phyloP scores from a whole-genome alignment of 179 eudicot genomes.

The Gypsophila paniculata region DNA sequence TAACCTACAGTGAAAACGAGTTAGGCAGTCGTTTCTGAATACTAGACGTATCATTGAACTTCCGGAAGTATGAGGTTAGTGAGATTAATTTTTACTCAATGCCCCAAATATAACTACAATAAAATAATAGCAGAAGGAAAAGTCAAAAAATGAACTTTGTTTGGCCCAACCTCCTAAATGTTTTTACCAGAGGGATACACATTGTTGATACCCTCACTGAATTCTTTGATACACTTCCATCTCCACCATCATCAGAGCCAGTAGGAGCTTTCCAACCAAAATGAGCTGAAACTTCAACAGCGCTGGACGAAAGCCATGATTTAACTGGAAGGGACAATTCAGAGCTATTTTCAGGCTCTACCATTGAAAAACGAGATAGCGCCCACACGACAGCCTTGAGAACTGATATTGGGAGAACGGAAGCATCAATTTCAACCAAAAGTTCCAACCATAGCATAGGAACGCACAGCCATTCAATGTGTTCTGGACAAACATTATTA shows the following conservation, averaged over 20 bases:
- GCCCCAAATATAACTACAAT: neutral
- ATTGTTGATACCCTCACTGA: constrained; percentile 70
- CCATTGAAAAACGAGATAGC: constrained; percentile 78
- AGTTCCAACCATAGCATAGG: constrained; percentile 97
- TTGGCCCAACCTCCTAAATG: constrained; percentile 71
- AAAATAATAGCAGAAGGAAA: neutral
- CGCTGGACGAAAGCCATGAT: constrained; percentile 62
- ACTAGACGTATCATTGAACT: constrained; percentile 9
- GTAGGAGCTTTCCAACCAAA: constrained; percentile 81
- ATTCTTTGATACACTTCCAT: constrained; percentile 56
- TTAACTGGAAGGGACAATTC: constrained; percentile 62
- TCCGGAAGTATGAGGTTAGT: neutral
- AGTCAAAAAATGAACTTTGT: neutral
- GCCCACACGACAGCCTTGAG: constrained; percentile 90
- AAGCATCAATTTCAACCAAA: constrained; percentile 67
- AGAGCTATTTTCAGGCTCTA: constrained; percentile 63
- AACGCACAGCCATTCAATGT: constrained; percentile 77
- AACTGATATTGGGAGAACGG: constrained; percentile 64
- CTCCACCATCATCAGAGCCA: constrained; percentile 83
- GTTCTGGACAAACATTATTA: constrained; percentile 47
- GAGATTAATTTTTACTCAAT: neutral
- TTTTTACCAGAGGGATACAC: constrained; percentile 64
- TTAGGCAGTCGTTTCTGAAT: constrained; percentile 17
- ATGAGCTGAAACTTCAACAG: constrained; percentile 57
- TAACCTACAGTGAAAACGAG: constrained; percentile 46